Evolutionary conservation across 768 basidiomycete genomes (phyloP).

Genomic region (Leccinum longicurvipes): DNA sequence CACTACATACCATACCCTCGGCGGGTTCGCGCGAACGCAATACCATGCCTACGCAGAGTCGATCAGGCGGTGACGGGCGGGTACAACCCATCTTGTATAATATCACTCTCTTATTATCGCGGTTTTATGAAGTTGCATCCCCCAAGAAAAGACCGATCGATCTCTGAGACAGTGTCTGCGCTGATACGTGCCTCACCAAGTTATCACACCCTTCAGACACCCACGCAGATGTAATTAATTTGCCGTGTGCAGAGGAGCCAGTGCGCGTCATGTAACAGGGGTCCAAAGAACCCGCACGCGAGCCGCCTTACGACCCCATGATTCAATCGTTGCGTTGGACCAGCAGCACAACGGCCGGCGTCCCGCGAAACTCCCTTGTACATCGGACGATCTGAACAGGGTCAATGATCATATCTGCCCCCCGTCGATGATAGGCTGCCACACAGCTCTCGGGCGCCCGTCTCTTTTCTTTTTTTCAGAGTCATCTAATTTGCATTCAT

Average conservation of each 20-base stretch:
- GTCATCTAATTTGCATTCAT: background rate
- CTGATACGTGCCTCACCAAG: background rate
- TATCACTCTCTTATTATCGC: conserved; percentile 14
- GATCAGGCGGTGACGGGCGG: conserved; percentile 7
- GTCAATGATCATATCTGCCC: background rate
- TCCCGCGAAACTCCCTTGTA: background rate
- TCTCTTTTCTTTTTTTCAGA: background rate
- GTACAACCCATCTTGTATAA: conserved; percentile 21
- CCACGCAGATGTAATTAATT: background rate
- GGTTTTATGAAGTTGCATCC: conserved; percentile 18
- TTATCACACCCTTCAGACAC: background rate
- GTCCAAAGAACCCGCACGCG: background rate
- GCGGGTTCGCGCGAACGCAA: conserved; percentile 7
- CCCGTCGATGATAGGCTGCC: background rate
- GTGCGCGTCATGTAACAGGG: too few relatives aligned
- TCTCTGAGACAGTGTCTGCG: background rate
- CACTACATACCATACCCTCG: conserved; percentile 19
- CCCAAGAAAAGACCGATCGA: background rate
- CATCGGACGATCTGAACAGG: background rate
- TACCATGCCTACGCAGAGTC: conserved; percentile 18
- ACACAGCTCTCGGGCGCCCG: background rate
- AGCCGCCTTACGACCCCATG: background rate
- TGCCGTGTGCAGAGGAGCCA: too few relatives aligned
- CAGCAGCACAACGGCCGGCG: background rate
- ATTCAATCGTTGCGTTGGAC: background rate